These are phyloP conservation scores for Brettanomyces sp. DNA, from an alignment of 805 yeast genomes.

Conservation along the genomic window DNA sequence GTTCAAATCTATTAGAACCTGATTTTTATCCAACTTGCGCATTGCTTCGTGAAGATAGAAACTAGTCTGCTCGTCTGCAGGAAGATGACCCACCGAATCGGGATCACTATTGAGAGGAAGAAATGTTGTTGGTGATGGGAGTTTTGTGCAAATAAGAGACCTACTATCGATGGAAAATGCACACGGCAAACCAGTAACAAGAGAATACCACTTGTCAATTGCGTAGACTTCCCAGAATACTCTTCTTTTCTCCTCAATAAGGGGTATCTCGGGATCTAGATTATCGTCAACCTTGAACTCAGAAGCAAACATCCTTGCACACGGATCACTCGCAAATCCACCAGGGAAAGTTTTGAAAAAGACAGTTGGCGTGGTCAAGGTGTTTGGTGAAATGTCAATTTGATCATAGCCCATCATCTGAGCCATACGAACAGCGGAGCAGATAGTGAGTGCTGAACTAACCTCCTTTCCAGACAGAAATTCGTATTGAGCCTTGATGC, in stretches of 20 bases:
- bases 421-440: slow-evolving; percentile 17
- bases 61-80: slow-evolving; percentile 6
- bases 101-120: slow-evolving; percentile 4
- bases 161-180: slow-evolving; percentile 19
- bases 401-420: slow-evolving; percentile 24
- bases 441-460: slow-evolving; percentile 20
- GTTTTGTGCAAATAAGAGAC: slow-evolving; percentile 20
- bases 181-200: slow-evolving; percentile 23
- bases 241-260: slow-evolving; percentile 22
- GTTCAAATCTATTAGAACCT: slow-evolving; percentile 19
- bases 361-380: slow-evolving; percentile 11
- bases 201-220: slow-evolving; percentile 23
- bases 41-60: slow-evolving; percentile 23
- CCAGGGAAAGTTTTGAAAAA: slow-evolving; percentile 9
- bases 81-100: not conserved
- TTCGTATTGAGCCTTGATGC: slow-evolving; percentile 19
- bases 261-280: slow-evolving; percentile 16
- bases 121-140: slow-evolving; percentile 23
- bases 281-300: slow-evolving; percentile 13
- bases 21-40: slow-evolving; percentile 19
- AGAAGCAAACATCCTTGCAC: not conserved
- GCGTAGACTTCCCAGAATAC: slow-evolving; percentile 25
- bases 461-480: slow-evolving; percentile 18
- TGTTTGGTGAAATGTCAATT: slow-evolving; percentile 17
- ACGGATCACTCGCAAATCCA: slow-evolving; percentile 1